These are phyloP conservation scores for Trichosphaerium sp. DNA, from an alignment of 78 protist species.

Conservation along the genomic window DNA sequence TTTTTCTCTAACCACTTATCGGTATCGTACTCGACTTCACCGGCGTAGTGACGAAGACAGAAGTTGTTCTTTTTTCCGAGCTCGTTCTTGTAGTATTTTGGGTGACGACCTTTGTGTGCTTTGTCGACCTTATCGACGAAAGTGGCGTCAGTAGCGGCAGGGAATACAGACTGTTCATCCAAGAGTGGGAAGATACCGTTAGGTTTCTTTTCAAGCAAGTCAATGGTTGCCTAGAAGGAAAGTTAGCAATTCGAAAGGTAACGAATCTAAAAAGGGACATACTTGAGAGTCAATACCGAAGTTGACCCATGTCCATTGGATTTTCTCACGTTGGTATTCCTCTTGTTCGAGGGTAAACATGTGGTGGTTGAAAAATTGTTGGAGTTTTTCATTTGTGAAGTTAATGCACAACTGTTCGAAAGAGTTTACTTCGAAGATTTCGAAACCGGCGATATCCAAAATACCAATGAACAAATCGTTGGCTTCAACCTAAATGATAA, in stretches of 20 bases:
- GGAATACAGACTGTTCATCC: not conserved
- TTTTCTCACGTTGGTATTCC: conserved; percentile 70
- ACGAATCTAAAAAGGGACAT: too few relatives aligned
- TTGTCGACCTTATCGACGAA: conserved; percentile 40
- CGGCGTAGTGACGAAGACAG: conserved; percentile 3
- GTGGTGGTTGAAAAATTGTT: conserved; percentile 92
- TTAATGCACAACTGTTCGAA: conserved; percentile 96
- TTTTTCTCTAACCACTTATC: conserved; percentile 76
- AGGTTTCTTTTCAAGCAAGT: conserved; percentile 64
- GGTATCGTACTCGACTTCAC: conserved; percentile 33
- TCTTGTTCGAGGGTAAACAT: conserved; percentile 88
- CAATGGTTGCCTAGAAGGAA: conserved; percentile 78
- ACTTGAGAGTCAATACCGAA: conserved; percentile 77
- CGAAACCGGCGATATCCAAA: conserved; percentile 85
- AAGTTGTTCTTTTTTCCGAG: not conserved
- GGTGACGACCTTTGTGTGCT: conserved; percentile 9
- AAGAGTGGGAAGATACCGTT: not conserved
- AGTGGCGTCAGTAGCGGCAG: conserved; percentile 5
- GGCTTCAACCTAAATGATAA: conserved; percentile 22
- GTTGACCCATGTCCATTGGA: conserved; percentile 78
- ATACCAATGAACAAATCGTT: conserved; percentile 64
- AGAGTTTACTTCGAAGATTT: conserved; percentile 76
- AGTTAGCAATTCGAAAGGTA: not conserved
- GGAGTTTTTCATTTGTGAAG: conserved; percentile 95
- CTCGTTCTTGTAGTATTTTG: conserved; percentile 33